A percentile compares a stretch with the other conserved stretches of the same genome.
These are phyloP conservation scores for Xerocomellus intermedius DNA, from an alignment of 768 basidiomycete genomes.

Conservation along the genomic window DNA sequence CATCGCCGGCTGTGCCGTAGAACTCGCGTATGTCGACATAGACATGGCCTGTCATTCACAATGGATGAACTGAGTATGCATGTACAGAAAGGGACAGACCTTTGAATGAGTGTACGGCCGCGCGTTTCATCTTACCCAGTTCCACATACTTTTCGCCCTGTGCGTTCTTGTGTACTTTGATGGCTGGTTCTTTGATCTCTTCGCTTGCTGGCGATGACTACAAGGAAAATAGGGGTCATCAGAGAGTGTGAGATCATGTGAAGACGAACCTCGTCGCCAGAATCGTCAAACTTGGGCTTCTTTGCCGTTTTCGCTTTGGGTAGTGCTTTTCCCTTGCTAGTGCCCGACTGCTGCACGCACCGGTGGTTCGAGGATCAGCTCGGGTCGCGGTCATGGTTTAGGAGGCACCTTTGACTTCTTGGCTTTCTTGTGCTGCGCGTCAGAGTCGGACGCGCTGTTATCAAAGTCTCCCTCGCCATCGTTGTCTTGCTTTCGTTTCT, in stretches of 20 bases:
- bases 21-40: constrained; percentile 76
- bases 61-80: constrained; percentile 29
- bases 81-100: constrained; percentile 26
- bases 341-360: not conserved
- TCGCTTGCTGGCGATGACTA: constrained; percentile 14
- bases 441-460: constrained; percentile 15
- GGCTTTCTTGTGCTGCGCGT: constrained; percentile 6
- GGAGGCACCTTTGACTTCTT: constrained; percentile 15
- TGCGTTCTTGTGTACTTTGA: constrained; percentile 15
- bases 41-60: constrained; percentile 39
- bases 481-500: constrained; percentile 19
- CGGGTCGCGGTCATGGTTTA: not conserved
- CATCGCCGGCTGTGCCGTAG: constrained; percentile 55
- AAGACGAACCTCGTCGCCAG: constrained; percentile 9
- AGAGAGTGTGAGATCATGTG: not conserved
- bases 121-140: constrained; percentile 71
- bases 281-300: constrained; percentile 33
- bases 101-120: constrained; percentile 51
- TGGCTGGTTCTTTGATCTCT: not conserved
- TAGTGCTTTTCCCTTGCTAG: constrained; percentile 11
- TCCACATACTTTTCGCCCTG: constrained; percentile 53
- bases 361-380: not conserved
- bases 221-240: constrained; percentile 17
- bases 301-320: constrained; percentile 30
- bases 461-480: constrained; percentile 16